phyloP scores from a whole-genome alignment of 108 stramenopile species.

The Cyclotella cryptica region DNA sequence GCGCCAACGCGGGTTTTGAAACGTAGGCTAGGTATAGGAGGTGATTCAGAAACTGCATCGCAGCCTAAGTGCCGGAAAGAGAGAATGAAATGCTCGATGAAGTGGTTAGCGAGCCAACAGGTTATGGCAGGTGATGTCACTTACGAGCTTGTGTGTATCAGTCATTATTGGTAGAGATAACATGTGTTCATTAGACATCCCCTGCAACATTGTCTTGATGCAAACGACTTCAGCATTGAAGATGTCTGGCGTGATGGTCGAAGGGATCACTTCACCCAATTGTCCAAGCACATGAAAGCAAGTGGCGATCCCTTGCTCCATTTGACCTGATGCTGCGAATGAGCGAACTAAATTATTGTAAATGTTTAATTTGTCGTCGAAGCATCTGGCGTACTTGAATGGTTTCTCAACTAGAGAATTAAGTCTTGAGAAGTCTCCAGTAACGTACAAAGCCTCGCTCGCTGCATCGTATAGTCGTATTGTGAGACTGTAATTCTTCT shows the following conservation, averaged over 20 bases:
- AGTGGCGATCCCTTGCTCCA: conserved; percentile 36
- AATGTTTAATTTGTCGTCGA: conserved; percentile 47
- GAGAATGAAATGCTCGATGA: not conserved
- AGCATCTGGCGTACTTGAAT: conserved; percentile 23
- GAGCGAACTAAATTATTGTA: conserved; percentile 41
- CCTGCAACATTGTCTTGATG: conserved; percentile 28
- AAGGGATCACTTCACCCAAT: conserved; percentile 42
- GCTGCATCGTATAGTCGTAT: conserved; percentile 58
- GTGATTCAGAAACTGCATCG: conserved; percentile 58
- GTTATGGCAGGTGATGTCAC: not conserved
- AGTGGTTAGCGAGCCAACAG: no score
- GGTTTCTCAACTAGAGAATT: conserved; percentile 23
- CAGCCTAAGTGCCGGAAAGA: conserved; percentile 20
- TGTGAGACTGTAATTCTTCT: conserved; percentile 62
- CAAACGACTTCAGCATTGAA: conserved; percentile 9
- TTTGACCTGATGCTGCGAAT: conserved; percentile 11
- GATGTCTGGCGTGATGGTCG: conserved; percentile 18
- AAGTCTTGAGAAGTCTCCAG: conserved; percentile 40
- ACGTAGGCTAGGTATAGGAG: conserved; percentile 25
- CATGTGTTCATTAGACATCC: conserved; percentile 18
- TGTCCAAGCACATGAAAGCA: conserved; percentile 40
- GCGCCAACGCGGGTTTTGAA: conserved; percentile 19
- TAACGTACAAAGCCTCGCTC: conserved; percentile 49
- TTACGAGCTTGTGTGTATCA: conserved; percentile 31
- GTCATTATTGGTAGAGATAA: conserved; percentile 39